Conservation (phyloP, 768 basidiomycete species). For the Melanogaster broomeanus region DNA sequence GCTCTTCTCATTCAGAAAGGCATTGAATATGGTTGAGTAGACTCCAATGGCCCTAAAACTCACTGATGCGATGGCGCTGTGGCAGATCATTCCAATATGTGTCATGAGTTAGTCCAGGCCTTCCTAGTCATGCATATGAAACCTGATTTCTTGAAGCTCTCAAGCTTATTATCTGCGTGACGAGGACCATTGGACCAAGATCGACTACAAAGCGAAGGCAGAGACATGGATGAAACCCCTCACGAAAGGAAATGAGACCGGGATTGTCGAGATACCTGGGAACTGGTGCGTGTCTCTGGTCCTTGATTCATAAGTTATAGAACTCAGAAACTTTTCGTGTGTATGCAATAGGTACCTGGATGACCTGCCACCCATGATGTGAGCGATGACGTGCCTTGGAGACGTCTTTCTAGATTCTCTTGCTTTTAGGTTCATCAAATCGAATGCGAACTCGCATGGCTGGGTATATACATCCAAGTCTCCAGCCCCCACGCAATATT, state of each 20-base stretch:
- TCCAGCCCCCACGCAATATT: neutral
- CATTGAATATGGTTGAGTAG: slow-evolving; percentile 62
- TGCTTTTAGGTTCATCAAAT: slow-evolving; percentile 64
- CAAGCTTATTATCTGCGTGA: slow-evolving; percentile 71
- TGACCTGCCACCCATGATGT: slow-evolving; percentile 78
- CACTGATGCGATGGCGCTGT: slow-evolving; percentile 4
- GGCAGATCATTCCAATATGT: slow-evolving; percentile 59
- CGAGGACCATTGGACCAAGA: slow-evolving; percentile 72
- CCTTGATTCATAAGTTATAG: neutral
- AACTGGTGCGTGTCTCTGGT: slow-evolving; percentile 63
- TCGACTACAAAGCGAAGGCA: slow-evolving; percentile 60
- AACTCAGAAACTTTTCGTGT: neutral
- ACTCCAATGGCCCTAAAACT: neutral
- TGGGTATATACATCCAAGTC: slow-evolving; percentile 44
- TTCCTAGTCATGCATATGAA: neutral
- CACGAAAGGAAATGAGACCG: slow-evolving; percentile 60
- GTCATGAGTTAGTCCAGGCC: slow-evolving; percentile 43
- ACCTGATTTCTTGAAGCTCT: slow-evolving; percentile 35
- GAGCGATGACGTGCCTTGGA: no score
- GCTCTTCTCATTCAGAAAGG: slow-evolving; percentile 68
- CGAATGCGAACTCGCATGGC: slow-evolving; percentile 67
- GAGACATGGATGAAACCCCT: slow-evolving; percentile 77
- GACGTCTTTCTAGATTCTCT: neutral
- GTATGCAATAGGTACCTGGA: slow-evolving; percentile 56
- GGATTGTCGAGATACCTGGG: slow-evolving; percentile 62